A percentile compares a stretch with the other conserved stretches of the same genome.
phyloP scores from a whole-genome alignment of 768 basidiomycete genomes.

The Russula brevipes region DNA sequence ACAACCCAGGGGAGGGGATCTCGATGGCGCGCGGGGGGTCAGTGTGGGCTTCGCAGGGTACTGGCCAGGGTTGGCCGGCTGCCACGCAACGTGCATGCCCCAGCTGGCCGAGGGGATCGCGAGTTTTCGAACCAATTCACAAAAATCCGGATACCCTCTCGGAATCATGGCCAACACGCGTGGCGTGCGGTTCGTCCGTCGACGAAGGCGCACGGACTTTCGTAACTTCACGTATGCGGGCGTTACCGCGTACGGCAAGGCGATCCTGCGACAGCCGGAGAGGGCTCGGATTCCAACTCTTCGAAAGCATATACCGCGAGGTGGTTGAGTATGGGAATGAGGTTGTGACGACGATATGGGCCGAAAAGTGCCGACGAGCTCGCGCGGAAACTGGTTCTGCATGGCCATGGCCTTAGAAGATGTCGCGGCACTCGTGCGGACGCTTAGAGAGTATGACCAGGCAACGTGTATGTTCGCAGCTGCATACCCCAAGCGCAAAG shows the following conservation, averaged over 20 bases:
- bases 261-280: constrained; percentile 53
- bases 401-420: constrained; percentile 41
- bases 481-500: constrained; percentile 25
- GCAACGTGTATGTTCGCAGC: constrained; percentile 39
- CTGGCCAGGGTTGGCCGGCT: constrained; percentile 57
- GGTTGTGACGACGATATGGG: constrained; percentile 52
- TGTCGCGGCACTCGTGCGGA: constrained; percentile 40
- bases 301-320: constrained; percentile 44
- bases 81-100: constrained; percentile 62
- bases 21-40: constrained; percentile 41
- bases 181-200: constrained; percentile 63
- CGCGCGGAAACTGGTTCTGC: constrained; percentile 40
- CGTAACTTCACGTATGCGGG: constrained; percentile 66
- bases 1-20: constrained; percentile 52
- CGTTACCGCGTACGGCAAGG: constrained; percentile 47
- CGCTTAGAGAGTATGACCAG: constrained; percentile 47
- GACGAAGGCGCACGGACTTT: constrained; percentile 65
- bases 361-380: constrained; percentile 44
- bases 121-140: constrained; percentile 64
- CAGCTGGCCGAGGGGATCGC: constrained; percentile 47
- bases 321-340: constrained; percentile 56
- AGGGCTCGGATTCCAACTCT: constrained; percentile 61
- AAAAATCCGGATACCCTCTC: constrained; percentile 65
- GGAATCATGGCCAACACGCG: constrained; percentile 61
- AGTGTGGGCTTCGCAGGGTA: constrained; percentile 59